Evolutionary conservation across 2,329 filamentous ascomycete genomes (phyloP).

Genomic region (Daldinia sp.): DNA sequence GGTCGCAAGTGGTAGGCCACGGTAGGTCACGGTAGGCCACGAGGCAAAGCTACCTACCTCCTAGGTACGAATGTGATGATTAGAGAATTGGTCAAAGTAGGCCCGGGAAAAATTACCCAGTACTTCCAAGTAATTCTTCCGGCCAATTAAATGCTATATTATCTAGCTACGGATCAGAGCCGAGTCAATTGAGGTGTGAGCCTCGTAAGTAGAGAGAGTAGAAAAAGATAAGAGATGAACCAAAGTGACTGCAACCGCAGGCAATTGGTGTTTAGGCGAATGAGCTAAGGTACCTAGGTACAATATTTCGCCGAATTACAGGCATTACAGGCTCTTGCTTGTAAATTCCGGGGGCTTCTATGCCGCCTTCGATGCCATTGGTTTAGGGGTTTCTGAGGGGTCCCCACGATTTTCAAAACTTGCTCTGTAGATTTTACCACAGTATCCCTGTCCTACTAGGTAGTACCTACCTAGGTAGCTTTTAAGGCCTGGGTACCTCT

Average conservation of each 20-base stretch:
- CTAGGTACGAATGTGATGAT: constrained; percentile 9
- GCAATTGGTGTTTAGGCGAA: constrained; percentile 28
- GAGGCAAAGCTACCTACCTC: constrained; percentile 16
- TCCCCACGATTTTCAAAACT: constrained; percentile 17
- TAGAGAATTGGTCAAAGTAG: constrained; percentile 11
- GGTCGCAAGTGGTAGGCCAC: constrained; percentile 10
- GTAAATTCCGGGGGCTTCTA: constrained; percentile 21
- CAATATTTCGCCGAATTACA: constrained; percentile 33
- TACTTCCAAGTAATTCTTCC: constrained; percentile 30
- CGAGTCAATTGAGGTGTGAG: constrained; percentile 24
- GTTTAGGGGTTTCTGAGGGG: constrained; percentile 16
- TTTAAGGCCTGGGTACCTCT: background rate
- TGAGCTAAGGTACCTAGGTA: constrained; percentile 18
- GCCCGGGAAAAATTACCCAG: constrained; percentile 29
- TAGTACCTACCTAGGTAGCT: background rate
- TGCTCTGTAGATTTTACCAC: constrained; percentile 24
- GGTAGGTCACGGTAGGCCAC: constrained; percentile 1
- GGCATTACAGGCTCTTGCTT: constrained; percentile 9
- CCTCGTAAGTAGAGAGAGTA: constrained; percentile 20
- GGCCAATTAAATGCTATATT: constrained; percentile 17
- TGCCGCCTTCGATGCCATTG: constrained; percentile 20
- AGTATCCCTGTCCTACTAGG: constrained; percentile 17
- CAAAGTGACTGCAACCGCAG: constrained; percentile 8
- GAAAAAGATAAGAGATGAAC: constrained; percentile 23
- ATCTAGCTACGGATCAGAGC: constrained; percentile 21